Evolutionary conservation across 495 filamentous ascomycete species (phyloP).

Genomic region (Friedmanniomyces endolithicus): DNA sequence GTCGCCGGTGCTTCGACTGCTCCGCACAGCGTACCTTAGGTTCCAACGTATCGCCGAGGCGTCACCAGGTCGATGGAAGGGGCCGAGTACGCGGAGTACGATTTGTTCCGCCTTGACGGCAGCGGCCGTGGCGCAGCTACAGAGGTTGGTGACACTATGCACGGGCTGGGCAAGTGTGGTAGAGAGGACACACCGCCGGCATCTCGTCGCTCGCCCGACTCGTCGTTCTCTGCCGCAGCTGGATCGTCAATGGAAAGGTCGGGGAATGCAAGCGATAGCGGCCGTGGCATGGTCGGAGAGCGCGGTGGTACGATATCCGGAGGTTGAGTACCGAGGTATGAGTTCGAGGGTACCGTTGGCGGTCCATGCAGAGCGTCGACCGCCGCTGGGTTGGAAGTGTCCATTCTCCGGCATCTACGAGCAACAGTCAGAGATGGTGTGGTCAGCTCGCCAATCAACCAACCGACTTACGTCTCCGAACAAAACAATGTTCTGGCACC

Average conservation of each 20-base stretch:
- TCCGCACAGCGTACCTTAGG: conserved; percentile 14
- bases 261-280: conserved; percentile 22
- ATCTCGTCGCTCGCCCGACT: not conserved
- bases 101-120: conserved; percentile 25
- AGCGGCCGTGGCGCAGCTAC: conserved; percentile 23
- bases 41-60: not conserved
- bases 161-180: conserved; percentile 28
- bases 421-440: not conserved
- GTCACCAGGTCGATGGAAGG: conserved; percentile 29
- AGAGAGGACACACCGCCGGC: conserved; percentile 22
- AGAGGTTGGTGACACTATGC: conserved; percentile 23
- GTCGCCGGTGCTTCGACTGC: conserved; percentile 10
- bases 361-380: conserved; percentile 19
- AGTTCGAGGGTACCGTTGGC: conserved; percentile 12
- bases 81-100: conserved; percentile 20
- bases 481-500: conserved; percentile 44
- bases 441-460: not conserved
- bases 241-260: conserved; percentile 19
- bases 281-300: conserved; percentile 26
- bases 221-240: conserved; percentile 18
- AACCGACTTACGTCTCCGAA: conserved; percentile 30
- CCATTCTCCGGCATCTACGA: conserved; percentile 31
- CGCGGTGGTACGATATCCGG: conserved; percentile 32
- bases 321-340: conserved; percentile 27
- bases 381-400: conserved; percentile 13